Conservation (phyloP, 2,329 filamentous ascomycete genomes). For the Curvularia hawaiiensis region DNA sequence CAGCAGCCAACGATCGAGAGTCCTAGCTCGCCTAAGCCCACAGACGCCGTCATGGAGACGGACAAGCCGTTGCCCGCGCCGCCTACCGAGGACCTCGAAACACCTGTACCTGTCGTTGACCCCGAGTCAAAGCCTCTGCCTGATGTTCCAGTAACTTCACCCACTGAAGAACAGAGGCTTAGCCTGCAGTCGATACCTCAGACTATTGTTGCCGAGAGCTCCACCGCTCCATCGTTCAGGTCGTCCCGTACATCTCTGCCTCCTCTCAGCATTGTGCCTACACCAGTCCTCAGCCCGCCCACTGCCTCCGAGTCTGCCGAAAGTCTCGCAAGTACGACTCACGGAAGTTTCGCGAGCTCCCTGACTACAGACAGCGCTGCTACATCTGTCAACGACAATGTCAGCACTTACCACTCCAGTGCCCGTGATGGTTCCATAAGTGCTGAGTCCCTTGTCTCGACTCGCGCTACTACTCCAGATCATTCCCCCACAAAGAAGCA, state of each 20-base stretch:
- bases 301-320: constrained; percentile 36
- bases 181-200: constrained; percentile 31
- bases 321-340: constrained; percentile 44
- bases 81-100: constrained; percentile 44
- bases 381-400: constrained; percentile 77
- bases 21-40: constrained; percentile 15
- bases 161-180: constrained; percentile 36
- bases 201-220: constrained; percentile 37
- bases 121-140: constrained; percentile 72
- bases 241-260: constrained; percentile 57
- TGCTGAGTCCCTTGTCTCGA: constrained; percentile 80
- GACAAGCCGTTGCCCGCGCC: constrained; percentile 48
- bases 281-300: constrained; percentile 33
- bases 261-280: constrained; percentile 37
- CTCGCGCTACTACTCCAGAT: constrained; percentile 86
- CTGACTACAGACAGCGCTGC: constrained; percentile 66
- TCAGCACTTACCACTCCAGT: constrained; percentile 75
- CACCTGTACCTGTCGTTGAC: constrained; percentile 50
- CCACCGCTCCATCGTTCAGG: constrained; percentile 49
- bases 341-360: constrained; percentile 36
- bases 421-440: constrained; percentile 79
- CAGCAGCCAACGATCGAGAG: constrained; percentile 19
- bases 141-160: constrained; percentile 59
- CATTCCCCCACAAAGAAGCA: constrained; percentile 58
- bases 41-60: constrained; percentile 31